These are phyloP conservation scores for Gossypium herbaceum DNA, from an alignment of 345 rosid species.

Conservation along the genomic window DNA sequence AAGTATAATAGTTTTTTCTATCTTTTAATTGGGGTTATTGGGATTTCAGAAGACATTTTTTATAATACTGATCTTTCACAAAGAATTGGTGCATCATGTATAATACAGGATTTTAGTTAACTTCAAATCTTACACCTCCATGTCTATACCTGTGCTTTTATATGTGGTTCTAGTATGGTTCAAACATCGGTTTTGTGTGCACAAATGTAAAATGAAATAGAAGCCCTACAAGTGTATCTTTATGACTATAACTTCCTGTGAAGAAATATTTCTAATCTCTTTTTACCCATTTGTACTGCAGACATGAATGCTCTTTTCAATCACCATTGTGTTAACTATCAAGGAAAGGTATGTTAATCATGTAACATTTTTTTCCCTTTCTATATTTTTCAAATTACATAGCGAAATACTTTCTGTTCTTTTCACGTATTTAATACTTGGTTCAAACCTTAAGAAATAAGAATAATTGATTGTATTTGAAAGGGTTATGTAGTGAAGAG, in stretches of 20 bases:
- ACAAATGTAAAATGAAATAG: neutral
- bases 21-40: neutral
- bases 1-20: neutral
- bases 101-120: neutral
- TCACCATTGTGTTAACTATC: constrained; percentile 58
- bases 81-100: neutral
- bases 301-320: constrained; percentile 80
- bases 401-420: neutral
- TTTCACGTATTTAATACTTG: neutral
- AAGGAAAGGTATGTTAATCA: constrained; percentile 65
- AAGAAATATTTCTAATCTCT: constrained; percentile 11
- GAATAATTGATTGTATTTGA: neutral
- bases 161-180: neutral
- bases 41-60: neutral
- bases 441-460: neutral
- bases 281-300: constrained; percentile 30
- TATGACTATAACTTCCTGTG: constrained; percentile 10
- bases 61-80: neutral
- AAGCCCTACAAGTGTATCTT: neutral
- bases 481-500: neutral
- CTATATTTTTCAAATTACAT: neutral
- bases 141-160: neutral
- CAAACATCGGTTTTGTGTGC: neutral
- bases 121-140: neutral
- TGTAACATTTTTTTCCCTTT: constrained; percentile 1